phyloP scores from a whole-genome alignment of 306 rosid species.

The Nissolia schottii region DNA sequence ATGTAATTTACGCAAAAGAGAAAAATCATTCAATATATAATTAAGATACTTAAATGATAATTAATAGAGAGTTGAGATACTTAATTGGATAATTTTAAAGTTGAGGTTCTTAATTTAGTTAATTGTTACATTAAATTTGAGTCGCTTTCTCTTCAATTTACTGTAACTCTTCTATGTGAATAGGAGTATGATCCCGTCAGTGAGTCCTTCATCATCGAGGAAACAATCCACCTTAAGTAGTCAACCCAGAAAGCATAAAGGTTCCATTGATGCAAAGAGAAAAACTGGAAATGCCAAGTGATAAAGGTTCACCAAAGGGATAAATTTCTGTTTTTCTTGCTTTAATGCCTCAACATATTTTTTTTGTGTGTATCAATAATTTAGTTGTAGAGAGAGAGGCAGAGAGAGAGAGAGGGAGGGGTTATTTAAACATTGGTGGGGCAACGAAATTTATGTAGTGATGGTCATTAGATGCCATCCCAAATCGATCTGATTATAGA shows the following conservation, averaged over 20 bases:
- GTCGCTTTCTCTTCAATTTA: not conserved
- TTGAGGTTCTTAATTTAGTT: too few species aligned
- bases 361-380: conserved; percentile 9
- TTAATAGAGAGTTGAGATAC: too few species aligned
- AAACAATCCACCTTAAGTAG: conserved; percentile 36
- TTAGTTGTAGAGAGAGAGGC: conserved; percentile 27
- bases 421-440: conserved; percentile 22
- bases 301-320: conserved; percentile 18
- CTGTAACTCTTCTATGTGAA: not conserved
- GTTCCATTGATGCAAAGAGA: conserved; percentile 56
- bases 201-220: conserved; percentile 58
- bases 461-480: conserved; percentile 28
- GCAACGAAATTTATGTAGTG: conserved; percentile 28
- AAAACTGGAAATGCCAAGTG: conserved; percentile 52
- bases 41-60: too few species aligned
- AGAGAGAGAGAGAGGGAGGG: not conserved
- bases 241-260: conserved; percentile 47
- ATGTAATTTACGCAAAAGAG: too few species aligned
- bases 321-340: conserved; percentile 15
- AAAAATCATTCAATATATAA: too few species aligned
- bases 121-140: not conserved
- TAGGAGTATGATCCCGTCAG: conserved; percentile 63
- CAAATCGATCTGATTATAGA: conserved; percentile 18
- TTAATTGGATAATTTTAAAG: too few species aligned
- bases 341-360: conserved; percentile 1